Base-by-base conservation (phyloP, 495 filamentous ascomycete genomes). In the Tuber umbilicatum region DNA sequence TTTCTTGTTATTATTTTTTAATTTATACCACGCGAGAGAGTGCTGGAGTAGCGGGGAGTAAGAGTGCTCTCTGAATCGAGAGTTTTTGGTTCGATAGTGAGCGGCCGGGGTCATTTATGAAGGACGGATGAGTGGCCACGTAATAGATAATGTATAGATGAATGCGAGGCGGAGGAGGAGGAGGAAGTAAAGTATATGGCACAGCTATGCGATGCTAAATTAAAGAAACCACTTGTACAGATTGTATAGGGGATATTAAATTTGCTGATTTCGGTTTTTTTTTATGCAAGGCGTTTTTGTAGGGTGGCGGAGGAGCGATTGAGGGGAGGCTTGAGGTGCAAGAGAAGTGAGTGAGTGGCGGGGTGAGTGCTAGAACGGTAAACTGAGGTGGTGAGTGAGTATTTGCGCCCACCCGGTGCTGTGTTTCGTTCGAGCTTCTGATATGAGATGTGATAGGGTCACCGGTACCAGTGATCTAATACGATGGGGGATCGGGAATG, bases 371-470 rank as follows among this genome's bases (percentile, higher is more conserved):
- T n/a, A n/a, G n/a, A n/a, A 27, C 19, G 23, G 23, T 12, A 55
- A 55, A 55, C 7, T 27, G 47, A 27, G 12, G 47, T 55, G 47
- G 43, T 47, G 43, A 55, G 55, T 60, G n/a, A 64, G 47, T 27
- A 14, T n/a, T 27, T 64, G 55, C 55, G 35, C 16, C 31, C 31
- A 64, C 55, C 27, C 55, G 27, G 55, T 1, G 55, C 35, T 64
- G 9, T 35, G 27, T 64, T 64, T 64, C n/a, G n/a, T n/a, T 40
- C 55, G 27, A 31, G 55, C 55, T 64, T 27, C 55, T 17, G 55
- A 64, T 64, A 35, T 64, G 55, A 35, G 55, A 64, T 64, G 55
- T 64, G 55, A 64, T 64, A 64, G 55, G 55, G 27, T 27, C 14
- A 17, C 55, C 14, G 27, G 55, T 64, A 17, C 55, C 55, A 12